These are phyloP conservation scores for Boechera retrofracta DNA, from an alignment of 345 rosid species.

Conservation along the genomic window DNA sequence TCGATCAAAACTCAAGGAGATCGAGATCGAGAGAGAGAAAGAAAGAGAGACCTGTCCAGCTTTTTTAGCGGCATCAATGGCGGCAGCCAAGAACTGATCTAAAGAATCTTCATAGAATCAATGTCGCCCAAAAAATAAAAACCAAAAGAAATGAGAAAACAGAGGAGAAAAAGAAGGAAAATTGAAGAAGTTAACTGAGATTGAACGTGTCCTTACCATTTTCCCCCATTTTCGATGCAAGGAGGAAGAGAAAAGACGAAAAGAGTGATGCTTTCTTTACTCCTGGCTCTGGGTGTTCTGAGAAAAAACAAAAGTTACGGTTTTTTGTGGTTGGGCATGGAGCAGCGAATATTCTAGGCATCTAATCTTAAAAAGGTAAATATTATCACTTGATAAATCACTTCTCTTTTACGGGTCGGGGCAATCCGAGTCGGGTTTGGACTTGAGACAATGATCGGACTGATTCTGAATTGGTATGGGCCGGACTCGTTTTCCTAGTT, in stretches of 20 bases:
- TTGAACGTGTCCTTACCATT: constrained; percentile 49
- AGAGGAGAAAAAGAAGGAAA: not conserved
- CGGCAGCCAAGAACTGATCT: constrained; percentile 64
- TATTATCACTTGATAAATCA: too few relatives aligned
- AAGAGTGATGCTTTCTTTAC: constrained; percentile 19
- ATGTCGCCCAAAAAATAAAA: constrained; percentile 5
- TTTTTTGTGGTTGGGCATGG: not conserved
- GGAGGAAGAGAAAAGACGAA: constrained; percentile 19
- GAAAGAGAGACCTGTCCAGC: constrained; percentile 73
- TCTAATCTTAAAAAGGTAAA: not conserved
- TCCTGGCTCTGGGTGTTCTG: constrained; percentile 12
- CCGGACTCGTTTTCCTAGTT: not conserved
- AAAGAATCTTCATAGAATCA: constrained; percentile 52
- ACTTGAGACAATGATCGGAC: not conserved
- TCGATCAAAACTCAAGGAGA: not conserved
- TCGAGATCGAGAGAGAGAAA: not conserved
- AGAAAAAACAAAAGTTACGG: not conserved
- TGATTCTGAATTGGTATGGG: constrained; percentile 11
- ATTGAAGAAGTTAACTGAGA: not conserved
- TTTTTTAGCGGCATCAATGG: constrained; percentile 83
- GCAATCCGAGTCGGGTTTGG: not conserved
- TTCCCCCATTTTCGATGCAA: constrained; percentile 51
- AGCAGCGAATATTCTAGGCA: constrained; percentile 9
- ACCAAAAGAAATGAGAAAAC: constrained; percentile 4
- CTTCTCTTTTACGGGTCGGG: constrained; percentile 14